These are phyloP conservation scores for Candida parachauliodes DNA, from an alignment of 805 yeast species.

Conservation along the genomic window DNA sequence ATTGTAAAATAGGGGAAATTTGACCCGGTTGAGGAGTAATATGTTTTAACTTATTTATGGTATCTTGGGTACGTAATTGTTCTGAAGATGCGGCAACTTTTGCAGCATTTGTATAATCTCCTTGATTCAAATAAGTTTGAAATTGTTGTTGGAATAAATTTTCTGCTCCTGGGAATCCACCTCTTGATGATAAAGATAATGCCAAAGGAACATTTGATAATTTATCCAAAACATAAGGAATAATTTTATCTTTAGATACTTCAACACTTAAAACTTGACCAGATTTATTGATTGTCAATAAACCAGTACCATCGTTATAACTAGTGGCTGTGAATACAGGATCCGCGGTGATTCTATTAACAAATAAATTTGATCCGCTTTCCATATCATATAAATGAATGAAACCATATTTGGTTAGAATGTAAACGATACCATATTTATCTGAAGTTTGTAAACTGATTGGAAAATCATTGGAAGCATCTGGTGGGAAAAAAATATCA, in stretches of 20 bases:
- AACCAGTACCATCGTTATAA: slow-evolving; percentile 73
- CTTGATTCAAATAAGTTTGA: slow-evolving; percentile 74
- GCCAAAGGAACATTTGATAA: slow-evolving; percentile 86
- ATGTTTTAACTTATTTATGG: slow-evolving; percentile 87
- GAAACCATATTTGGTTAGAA: slow-evolving; percentile 93
- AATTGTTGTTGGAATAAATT: slow-evolving; percentile 87
- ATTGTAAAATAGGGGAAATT: slow-evolving; percentile 89
- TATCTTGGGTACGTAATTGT: slow-evolving; percentile 88
- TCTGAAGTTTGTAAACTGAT: slow-evolving; percentile 83
- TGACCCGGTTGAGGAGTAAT: slow-evolving; percentile 92
- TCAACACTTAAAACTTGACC: slow-evolving; percentile 96
- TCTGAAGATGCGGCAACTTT: slow-evolving; percentile 95
- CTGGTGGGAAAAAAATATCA: slow-evolving; percentile 95
- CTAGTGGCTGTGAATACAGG: slow-evolving; percentile 87
- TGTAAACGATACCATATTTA: slow-evolving; percentile 80
- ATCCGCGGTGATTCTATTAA: slow-evolving; percentile 93
- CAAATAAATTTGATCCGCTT: slow-evolving; percentile 86
- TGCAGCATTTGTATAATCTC: slow-evolving; percentile 90
- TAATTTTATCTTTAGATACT: slow-evolving; percentile 75
- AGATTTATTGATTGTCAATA: slow-evolving; percentile 86
- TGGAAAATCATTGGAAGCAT: slow-evolving; percentile 95
- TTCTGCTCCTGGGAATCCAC: slow-evolving; percentile 97
- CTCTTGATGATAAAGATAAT: slow-evolving; percentile 84
- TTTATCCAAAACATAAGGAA: slow-evolving; percentile 85
- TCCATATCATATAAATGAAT: slow-evolving; percentile 94